Percentiles rank a stretch among this genome's conserved stretches.
Conservation (phyloP, 192 early-diverging fungal species). For the Dispira simplex region DNA sequence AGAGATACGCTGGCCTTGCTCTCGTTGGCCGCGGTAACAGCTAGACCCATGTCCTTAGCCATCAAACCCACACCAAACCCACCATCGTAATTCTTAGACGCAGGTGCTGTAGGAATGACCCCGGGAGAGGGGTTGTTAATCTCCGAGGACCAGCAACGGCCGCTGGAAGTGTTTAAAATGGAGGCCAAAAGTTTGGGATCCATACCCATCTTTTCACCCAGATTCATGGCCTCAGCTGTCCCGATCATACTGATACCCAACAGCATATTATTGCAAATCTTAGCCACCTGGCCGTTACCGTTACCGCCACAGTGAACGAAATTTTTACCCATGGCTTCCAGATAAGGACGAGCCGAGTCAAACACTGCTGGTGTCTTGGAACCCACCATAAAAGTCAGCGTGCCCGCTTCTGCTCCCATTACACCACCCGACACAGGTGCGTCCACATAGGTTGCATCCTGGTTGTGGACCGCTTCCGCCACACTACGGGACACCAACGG, state of each 20-base stretch:
- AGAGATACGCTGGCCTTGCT: slow-evolving; percentile 36
- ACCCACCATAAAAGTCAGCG: slow-evolving; percentile 96
- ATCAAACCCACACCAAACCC: slow-evolving; percentile 83
- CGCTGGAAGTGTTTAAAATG: slow-evolving; percentile 81
- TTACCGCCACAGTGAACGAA: slow-evolving; percentile 69
- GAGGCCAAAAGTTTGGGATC: slow-evolving; percentile 66
- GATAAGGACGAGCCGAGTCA: slow-evolving; percentile 38
- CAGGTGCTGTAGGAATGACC: slow-evolving; percentile 60
- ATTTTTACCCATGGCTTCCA: slow-evolving; percentile 76
- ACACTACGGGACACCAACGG: slow-evolving; percentile 59
- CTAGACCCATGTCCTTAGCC: slow-evolving; percentile 88
- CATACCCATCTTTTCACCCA: slow-evolving; percentile 77
- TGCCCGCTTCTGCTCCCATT: slow-evolving; percentile 71
- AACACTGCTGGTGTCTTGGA: slow-evolving; percentile 37
- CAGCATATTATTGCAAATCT: slow-evolving; percentile 97
- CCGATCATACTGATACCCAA: slow-evolving; percentile 91
- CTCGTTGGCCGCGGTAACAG: slow-evolving; percentile 72
- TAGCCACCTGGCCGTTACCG: slow-evolving; percentile 83
- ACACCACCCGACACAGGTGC: slow-evolving; percentile 94
- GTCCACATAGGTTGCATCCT: slow-evolving; percentile 58
- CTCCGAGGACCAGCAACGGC: slow-evolving; percentile 87
- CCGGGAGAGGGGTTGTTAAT: slow-evolving; percentile 84
- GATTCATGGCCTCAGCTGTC: slow-evolving; percentile 80
- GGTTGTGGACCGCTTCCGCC: slow-evolving; percentile 36
- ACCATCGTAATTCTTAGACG: slow-evolving; percentile 63